These are phyloP conservation scores for Pouteria glomerata DNA, from an alignment of 148 eudicot genomes.

Conservation along the genomic window DNA sequence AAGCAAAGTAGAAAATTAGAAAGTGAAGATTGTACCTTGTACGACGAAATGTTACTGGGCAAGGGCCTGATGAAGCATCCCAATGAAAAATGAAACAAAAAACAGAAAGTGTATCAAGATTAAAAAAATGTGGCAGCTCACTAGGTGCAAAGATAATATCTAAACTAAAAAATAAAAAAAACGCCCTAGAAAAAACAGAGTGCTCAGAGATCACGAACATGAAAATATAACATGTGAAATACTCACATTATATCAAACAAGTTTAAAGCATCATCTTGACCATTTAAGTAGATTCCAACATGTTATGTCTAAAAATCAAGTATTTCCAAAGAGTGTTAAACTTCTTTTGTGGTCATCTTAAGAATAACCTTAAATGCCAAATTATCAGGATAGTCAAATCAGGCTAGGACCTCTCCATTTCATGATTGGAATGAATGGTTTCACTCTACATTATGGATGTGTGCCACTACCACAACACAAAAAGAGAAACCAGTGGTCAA, in stretches of 20 bases:
- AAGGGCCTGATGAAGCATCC: constrained; percentile 61
- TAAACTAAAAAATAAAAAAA: background rate
- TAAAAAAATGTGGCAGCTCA: constrained; percentile 3
- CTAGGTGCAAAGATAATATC: background rate
- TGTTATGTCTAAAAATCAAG: background rate
- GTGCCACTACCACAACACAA: no score
- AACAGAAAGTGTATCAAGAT: constrained; percentile 16
- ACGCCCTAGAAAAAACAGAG: background rate
- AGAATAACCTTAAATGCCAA: background rate
- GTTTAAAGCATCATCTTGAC: background rate
- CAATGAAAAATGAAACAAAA: constrained; percentile 6
- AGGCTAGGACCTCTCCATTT: no score
- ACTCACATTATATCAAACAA: background rate
- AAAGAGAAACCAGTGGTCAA: no score
- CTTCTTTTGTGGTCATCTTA: background rate
- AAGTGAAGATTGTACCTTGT: constrained; percentile 56
- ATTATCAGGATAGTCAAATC: background rate
- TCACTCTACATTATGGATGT: no score
- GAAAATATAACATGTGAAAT: no score
- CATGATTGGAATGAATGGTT: no score
- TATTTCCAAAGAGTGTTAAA: background rate
- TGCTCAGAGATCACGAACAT: background rate
- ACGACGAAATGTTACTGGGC: constrained; percentile 82
- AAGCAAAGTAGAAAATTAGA: constrained; percentile 3
- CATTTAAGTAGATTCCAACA: background rate